These are phyloP conservation scores for Xerocomus brunneocitrinus DNA, from an alignment of 768 basidiomycete species.

Conservation along the genomic window DNA sequence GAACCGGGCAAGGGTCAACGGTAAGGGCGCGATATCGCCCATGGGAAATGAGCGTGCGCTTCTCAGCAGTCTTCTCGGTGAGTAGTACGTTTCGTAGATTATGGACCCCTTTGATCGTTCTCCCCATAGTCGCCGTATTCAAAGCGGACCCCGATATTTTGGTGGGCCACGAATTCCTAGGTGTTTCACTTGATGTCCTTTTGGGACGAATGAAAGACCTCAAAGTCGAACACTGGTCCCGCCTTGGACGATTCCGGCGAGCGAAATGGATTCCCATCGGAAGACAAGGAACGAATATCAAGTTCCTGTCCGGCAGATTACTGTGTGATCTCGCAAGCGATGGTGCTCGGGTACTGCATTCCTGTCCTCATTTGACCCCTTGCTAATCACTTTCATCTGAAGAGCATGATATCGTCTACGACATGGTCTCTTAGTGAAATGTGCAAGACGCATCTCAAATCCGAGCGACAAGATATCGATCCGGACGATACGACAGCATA, in stretches of 20 bases:
- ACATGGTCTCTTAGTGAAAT: conserved; percentile 99
- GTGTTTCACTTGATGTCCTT: conserved; percentile 84
- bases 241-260: conserved; percentile 85
- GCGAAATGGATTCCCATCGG: conserved; percentile 79
- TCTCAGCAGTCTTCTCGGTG: conserved; percentile 76
- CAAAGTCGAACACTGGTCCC: conserved; percentile 91
- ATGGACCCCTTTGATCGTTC: not conserved
- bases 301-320: conserved; percentile 78
- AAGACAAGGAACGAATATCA: conserved; percentile 77
- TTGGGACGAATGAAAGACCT: conserved; percentile 88
- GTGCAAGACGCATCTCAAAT: conserved; percentile 85
- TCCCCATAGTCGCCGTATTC: conserved; percentile 57
- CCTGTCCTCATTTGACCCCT: not conserved
- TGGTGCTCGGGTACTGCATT: conserved; percentile 71
- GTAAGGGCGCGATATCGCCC: conserved; percentile 66
- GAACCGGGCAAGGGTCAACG: conserved; percentile 53
- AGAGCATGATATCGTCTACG: conserved; percentile 96
- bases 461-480: conserved; percentile 89
- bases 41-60: conserved; percentile 82
- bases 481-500: conserved; percentile 91
- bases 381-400: not conserved
- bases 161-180: conserved; percentile 91
- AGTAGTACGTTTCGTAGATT: conserved; percentile 11
- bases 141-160: conserved; percentile 92
- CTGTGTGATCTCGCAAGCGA: conserved; percentile 93